These are phyloP conservation scores for Aspergillus panamensis DNA, from an alignment of 495 filamentous ascomycete genomes.

Conservation along the genomic window DNA sequence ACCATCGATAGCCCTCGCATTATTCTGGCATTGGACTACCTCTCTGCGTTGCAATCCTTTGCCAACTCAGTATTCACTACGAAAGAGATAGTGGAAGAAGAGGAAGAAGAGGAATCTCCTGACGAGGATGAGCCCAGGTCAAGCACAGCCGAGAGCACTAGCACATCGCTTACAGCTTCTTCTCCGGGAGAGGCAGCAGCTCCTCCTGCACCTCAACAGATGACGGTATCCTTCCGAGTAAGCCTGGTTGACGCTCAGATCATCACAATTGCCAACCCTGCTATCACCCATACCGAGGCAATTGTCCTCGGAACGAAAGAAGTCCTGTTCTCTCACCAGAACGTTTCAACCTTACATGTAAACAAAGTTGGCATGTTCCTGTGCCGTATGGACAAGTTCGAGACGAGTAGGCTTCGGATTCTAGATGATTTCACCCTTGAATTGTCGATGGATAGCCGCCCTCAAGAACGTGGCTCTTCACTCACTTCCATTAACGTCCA, in stretches of 20 bases:
- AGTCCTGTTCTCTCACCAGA: slow-evolving; percentile 86
- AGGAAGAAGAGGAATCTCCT: slow-evolving; percentile 53
- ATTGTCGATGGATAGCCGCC: slow-evolving; percentile 77
- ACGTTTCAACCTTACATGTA: slow-evolving; percentile 88
- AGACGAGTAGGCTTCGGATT: slow-evolving; percentile 79
- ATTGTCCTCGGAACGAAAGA: slow-evolving; percentile 95
- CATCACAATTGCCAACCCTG: slow-evolving; percentile 91
- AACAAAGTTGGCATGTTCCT: slow-evolving; percentile 96
- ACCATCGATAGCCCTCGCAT: slow-evolving; percentile 95
- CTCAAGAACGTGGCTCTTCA: slow-evolving; percentile 61
- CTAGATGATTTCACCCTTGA: slow-evolving; percentile 93
- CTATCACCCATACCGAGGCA: slow-evolving; percentile 84
- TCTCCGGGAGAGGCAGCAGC: slow-evolving; percentile 19
- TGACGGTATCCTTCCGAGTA: slow-evolving; percentile 82
- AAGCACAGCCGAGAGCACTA: slow-evolving; percentile 33
- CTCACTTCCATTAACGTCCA: slow-evolving; percentile 79
- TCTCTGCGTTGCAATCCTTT: slow-evolving; percentile 85
- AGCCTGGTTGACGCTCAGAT: slow-evolving; percentile 95
- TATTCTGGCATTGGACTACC: slow-evolving; percentile 91
- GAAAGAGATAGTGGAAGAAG: slow-evolving; percentile 55
- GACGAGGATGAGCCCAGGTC: slow-evolving; percentile 61
- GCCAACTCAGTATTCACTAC: slow-evolving; percentile 63
- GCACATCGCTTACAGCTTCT: slow-evolving; percentile 28
- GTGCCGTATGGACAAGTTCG: slow-evolving; percentile 96
- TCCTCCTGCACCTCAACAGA: slow-evolving; percentile 44